Evolutionary conservation across 2,329 filamentous ascomycete species (phyloP).

Genomic region (Venturia pyrina): DNA sequence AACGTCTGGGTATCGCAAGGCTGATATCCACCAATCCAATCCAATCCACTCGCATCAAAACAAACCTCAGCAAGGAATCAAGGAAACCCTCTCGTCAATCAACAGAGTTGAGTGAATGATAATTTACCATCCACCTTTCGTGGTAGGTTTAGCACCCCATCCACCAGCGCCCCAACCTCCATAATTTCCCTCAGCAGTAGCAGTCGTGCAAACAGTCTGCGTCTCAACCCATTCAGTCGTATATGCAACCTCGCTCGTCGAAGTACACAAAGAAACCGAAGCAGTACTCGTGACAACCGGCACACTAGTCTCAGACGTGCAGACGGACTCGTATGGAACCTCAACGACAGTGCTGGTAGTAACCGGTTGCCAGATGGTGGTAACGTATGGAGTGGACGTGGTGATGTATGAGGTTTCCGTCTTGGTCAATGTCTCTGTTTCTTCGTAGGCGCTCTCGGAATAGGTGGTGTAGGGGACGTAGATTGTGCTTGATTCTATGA

Average conservation of each 20-base stretch:
- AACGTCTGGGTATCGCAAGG: background rate
- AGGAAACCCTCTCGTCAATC: background rate
- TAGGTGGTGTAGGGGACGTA: slow-evolving; percentile 5
- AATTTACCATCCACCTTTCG: background rate
- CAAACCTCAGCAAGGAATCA: background rate
- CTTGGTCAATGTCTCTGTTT: slow-evolving; percentile 5
- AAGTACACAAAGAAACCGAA: background rate
- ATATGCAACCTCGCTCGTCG: background rate
- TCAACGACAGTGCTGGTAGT: background rate
- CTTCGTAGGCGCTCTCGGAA: background rate
- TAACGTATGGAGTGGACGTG: background rate
- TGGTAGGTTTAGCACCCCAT: background rate
- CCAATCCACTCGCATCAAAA: background rate
- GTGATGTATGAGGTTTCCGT: background rate
- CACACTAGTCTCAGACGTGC: background rate
- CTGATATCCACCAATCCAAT: background rate
- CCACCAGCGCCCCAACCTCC: background rate
- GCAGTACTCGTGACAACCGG: background rate
- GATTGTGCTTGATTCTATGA: background rate
- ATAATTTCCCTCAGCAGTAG: background rate
- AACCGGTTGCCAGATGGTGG: slow-evolving; percentile 4
- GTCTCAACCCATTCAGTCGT: slow-evolving; percentile 7
- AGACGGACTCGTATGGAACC: background rate
- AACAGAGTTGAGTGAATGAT: background rate
- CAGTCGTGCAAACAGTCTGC: background rate